Base-by-base conservation (phyloP, 768 basidiomycete genomes). In the Tubosaeta brunneosetosa region DNA sequence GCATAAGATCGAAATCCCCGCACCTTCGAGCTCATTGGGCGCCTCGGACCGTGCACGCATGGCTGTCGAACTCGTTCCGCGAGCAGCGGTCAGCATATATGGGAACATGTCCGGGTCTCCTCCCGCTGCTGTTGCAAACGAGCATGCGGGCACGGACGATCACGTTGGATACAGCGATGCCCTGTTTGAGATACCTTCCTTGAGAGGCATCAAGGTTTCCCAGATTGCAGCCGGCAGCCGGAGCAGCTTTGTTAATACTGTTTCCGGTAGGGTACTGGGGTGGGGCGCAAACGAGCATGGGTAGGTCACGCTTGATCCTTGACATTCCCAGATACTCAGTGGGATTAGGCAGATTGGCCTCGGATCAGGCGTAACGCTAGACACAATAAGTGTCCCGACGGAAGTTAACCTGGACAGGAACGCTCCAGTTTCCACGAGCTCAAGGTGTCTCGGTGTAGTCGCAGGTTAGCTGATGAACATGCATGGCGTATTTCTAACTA, bases 271-370 rank as follows among this genome's bases (percentile, higher is more conserved):
- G 49, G 88, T 94, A 10, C 77, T 97, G 17, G 91, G 84, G 0
- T 95, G 89, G 83, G 94, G 94, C 42, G 90, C 90, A 1, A 95
- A 97, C 65, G 85, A 89, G 57, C 86, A 78, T 59, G 92, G 92
- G 87, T 87, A 58, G 47, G 78, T 51, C 13, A 36, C 14, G 6
- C 27, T 29, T 17, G 10, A 25, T 33, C 9, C 16, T 26, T 38
- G 1, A 5, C 19, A 32, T 36, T 37, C 33, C n/a, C 16, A 5
- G 44, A 45, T 19, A 51, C 53, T 52, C 17, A 61, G 16, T 31
- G 38, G 25, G 9, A 37, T 53, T 60, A 89, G 91, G 26, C 93
- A 97, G 71, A 77, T 94, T 43, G 93, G 91, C 38, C 71, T 92
- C 25, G 91, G 89, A 14, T 72, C 74, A 14, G 77, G 78, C 51